These are phyloP conservation scores for Apiotrichum akiyoshidainum DNA, from an alignment of 1,284 basidiomycete species.

Conservation along the genomic window DNA sequence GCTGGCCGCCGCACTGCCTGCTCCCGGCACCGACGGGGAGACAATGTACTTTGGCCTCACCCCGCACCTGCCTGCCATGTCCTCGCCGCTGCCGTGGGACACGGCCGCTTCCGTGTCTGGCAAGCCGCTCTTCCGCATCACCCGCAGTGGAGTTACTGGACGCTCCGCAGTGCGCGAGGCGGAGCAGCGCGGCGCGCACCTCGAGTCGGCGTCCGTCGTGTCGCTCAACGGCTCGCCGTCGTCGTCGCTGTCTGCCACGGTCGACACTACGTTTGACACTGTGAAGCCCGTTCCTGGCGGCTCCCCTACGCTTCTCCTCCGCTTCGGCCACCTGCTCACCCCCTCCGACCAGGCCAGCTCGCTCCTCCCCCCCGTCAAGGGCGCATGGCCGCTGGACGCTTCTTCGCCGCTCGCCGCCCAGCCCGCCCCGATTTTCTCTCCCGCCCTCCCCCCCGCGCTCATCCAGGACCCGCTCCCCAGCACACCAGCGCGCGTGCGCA, in stretches of 20 bases:
- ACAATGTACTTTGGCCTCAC: slow-evolving; percentile 6
- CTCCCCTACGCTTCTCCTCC: neutral
- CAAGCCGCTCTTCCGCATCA: slow-evolving; percentile 16
- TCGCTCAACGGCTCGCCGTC: neutral
- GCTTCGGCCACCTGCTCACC: slow-evolving; percentile 15
- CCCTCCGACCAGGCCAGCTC: neutral
- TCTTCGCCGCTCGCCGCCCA: slow-evolving; percentile 1
- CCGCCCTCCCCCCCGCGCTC: slow-evolving; percentile 19
- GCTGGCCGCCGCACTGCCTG: neutral
- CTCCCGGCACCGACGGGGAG: neutral
- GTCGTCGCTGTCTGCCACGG: neutral
- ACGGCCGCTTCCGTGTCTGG: slow-evolving; percentile 4
- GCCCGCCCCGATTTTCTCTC: slow-evolving; percentile 12
- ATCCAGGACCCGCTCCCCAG: slow-evolving; percentile 14
- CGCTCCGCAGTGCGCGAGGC: neutral
- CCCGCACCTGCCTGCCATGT: slow-evolving; percentile 10
- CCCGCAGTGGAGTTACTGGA: neutral
- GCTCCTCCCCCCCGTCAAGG: slow-evolving; percentile 8
- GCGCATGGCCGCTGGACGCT: slow-evolving; percentile 4
- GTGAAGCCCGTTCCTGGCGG: neutral
- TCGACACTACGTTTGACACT: neutral
- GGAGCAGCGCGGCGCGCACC: slow-evolving; percentile 2
- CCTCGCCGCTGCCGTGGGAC: slow-evolving; percentile 13
- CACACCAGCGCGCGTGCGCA: slow-evolving; percentile 7
- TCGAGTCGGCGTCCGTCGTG: slow-evolving; percentile 1